These are phyloP conservation scores for Phytophthora idaei DNA, from an alignment of 352 stramenopile genomes.

Conservation along the genomic window DNA sequence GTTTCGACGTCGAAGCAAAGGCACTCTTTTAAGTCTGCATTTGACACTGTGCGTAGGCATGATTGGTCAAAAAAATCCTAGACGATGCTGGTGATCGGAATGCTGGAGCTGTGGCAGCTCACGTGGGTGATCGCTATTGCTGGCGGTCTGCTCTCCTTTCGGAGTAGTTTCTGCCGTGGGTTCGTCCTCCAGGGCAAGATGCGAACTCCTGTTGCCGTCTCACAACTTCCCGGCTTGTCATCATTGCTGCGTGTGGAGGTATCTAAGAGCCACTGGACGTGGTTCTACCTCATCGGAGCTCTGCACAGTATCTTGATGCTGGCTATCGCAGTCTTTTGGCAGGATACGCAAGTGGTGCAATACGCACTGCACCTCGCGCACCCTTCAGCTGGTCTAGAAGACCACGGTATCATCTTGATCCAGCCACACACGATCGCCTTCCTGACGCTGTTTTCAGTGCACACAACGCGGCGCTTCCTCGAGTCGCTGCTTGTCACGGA, in stretches of 20 bases:
- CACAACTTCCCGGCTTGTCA: constrained; percentile 28
- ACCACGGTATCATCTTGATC: constrained; percentile 27
- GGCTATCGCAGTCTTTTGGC: constrained; percentile 33
- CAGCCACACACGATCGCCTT: constrained; percentile 48
- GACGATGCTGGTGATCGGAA: constrained; percentile 18
- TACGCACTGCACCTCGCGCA: constrained; percentile 43
- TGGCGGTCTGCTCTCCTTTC: constrained; percentile 42
- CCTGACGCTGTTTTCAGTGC: constrained; percentile 55
- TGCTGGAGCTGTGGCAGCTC: constrained; percentile 43
- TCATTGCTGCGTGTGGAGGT: constrained; percentile 47
- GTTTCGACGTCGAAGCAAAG: no score
- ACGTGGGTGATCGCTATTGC: constrained; percentile 36
- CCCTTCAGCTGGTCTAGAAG: constrained; percentile 1
- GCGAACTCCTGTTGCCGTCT: constrained; percentile 31
- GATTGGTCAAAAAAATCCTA: constrained; percentile 20
- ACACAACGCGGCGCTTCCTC: constrained; percentile 60
- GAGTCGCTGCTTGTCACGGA: constrained; percentile 69
- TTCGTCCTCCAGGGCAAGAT: constrained; percentile 54
- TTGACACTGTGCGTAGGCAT: background rate
- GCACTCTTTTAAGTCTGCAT: no score
- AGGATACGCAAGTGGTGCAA: constrained; percentile 43
- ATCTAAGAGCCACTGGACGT: constrained; percentile 69
- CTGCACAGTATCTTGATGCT: constrained; percentile 51
- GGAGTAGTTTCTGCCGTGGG: constrained; percentile 41
- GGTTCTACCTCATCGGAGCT: constrained; percentile 72